Evolutionary conservation across 2,329 filamentous ascomycete genomes (phyloP).

Genomic region (Exophiala aquamarina): DNA sequence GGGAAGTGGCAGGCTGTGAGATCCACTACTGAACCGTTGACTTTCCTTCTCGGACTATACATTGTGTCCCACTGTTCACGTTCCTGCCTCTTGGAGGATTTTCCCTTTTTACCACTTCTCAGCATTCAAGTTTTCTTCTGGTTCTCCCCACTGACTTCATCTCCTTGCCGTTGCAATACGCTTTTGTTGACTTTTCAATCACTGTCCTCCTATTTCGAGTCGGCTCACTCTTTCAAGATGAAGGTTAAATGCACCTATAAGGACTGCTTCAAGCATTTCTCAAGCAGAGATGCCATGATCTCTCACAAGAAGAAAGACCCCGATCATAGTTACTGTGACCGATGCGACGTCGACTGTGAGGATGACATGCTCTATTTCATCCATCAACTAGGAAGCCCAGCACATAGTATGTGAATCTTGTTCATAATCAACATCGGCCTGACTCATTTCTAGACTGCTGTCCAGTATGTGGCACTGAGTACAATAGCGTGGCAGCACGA

Average conservation of each 20-base stretch:
- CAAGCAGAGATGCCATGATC: conserved; percentile 46
- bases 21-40: too few species aligned
- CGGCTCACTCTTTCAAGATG: too few species aligned
- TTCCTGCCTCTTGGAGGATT: too few species aligned
- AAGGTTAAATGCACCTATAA: conserved; percentile 43
- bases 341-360: conserved; percentile 47
- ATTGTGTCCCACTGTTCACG: too few species aligned
- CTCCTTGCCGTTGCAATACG: too few species aligned
- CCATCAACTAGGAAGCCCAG: conserved; percentile 50
- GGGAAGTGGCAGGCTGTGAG: too few species aligned
- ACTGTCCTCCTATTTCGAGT: too few species aligned
- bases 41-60: too few species aligned
- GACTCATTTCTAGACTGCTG: conserved; percentile 43
- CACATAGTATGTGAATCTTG: conserved; percentile 37
- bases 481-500: conserved; percentile 53
- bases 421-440: conserved; percentile 2
- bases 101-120: too few species aligned
- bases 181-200: too few species aligned
- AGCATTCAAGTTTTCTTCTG: too few species aligned
- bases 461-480: conserved; percentile 57
- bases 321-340: conserved; percentile 42
- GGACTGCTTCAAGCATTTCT: conserved; percentile 49
- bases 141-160: too few species aligned
- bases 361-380: conserved; percentile 44
- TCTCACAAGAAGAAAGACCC: conserved; percentile 49